Percentiles rank a stretch among this genome's conserved stretches.
These are phyloP conservation scores for Geum urbanum DNA, from an alignment of 306 rosid species.

Conservation along the genomic window DNA sequence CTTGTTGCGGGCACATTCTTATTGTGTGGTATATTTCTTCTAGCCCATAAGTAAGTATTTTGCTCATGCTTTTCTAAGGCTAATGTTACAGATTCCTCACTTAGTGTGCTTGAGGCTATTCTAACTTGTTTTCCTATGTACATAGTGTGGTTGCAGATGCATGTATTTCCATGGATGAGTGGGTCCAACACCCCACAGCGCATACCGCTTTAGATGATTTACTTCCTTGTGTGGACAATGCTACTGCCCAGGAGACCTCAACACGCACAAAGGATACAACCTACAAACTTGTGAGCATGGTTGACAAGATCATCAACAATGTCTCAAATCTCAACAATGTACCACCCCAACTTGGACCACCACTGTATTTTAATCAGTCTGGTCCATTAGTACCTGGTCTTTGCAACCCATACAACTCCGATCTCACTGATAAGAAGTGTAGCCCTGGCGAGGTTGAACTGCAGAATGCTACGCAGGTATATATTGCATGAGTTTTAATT, in stretches of 20 bases:
- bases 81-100: background rate
- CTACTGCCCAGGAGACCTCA: slow-evolving; percentile 23
- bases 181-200: slow-evolving; percentile 46
- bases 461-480: slow-evolving; percentile 50
- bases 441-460: slow-evolving; percentile 44
- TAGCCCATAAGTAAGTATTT: slow-evolving; percentile 71
- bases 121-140: slow-evolving; percentile 20
- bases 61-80: background rate
- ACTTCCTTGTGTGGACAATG: slow-evolving; percentile 30
- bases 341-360: slow-evolving; percentile 34
- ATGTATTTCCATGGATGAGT: slow-evolving; percentile 84
- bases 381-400: slow-evolving; percentile 63
- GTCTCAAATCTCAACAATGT: slow-evolving; percentile 34
- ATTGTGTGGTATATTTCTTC: slow-evolving; percentile 69
- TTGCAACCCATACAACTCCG: slow-evolving; percentile 55
- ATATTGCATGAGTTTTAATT: background rate
- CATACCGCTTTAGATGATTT: slow-evolving; percentile 22
- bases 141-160: slow-evolving; percentile 70
- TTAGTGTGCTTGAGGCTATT: background rate
- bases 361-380: slow-evolving; percentile 65
- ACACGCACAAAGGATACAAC: slow-evolving; percentile 8
- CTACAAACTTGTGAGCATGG: slow-evolving; percentile 24
- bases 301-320: slow-evolving; percentile 35
- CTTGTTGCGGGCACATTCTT: slow-evolving; percentile 78
- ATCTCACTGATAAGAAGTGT: slow-evolving; percentile 45